Conservation (phyloP, 1,284 basidiomycete genomes). For the Apiotrichum domesticum region DNA sequence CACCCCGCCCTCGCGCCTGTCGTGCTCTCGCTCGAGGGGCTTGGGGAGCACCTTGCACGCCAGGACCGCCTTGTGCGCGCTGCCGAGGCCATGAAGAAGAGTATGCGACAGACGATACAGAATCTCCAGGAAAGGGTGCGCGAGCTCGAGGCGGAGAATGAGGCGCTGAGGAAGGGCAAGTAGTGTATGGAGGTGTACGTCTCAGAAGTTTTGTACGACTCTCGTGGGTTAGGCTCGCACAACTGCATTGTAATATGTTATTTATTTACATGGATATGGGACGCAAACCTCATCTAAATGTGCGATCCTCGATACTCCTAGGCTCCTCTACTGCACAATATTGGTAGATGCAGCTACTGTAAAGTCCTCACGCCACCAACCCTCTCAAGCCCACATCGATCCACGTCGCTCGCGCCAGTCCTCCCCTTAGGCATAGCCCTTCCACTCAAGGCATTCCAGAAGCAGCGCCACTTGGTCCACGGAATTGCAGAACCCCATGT, state of each 20-base stretch:
- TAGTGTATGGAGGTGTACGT: no score
- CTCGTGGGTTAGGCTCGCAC: no score
- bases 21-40: constrained; percentile 21
- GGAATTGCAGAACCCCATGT: constrained; percentile 6
- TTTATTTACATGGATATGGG: no score
- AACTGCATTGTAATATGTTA: no score
- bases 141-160: constrained; percentile 4
- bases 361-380: no score
- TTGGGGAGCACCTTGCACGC: constrained; percentile 35
- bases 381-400: no score
- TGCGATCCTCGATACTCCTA: no score
- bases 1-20: constrained; percentile 28
- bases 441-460: constrained; percentile 36
- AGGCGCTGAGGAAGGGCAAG: neutral
- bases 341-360: neutral
- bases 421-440: constrained; percentile 14
- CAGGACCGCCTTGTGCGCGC: constrained; percentile 37
- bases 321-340: no score
- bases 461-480: constrained; percentile 20
- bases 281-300: no score
- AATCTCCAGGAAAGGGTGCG: constrained; percentile 28
- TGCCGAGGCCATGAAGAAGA: constrained; percentile 35
- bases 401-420: neutral
- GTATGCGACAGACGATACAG: constrained; percentile 34
- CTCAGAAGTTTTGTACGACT: no score